These are phyloP conservation scores for Coprinellus aureogranulatus DNA, from an alignment of 768 basidiomycete genomes.

Conservation along the genomic window DNA sequence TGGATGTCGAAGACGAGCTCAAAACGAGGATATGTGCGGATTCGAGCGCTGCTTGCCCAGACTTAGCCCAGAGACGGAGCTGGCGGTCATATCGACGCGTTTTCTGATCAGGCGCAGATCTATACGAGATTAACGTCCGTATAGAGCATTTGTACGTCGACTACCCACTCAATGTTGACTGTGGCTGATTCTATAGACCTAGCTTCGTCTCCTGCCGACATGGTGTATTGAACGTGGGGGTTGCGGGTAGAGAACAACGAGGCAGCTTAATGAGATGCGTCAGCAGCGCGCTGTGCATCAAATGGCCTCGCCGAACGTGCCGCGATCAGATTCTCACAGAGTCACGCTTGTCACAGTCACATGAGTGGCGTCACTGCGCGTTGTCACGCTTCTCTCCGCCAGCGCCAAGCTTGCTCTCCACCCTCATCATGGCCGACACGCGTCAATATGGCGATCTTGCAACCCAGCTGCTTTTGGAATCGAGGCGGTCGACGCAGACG, in stretches of 20 bases:
- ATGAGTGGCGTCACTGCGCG: background rate
- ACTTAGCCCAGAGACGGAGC: slow-evolving; percentile 90
- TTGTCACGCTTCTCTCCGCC: background rate
- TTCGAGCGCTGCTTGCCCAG: slow-evolving; percentile 89
- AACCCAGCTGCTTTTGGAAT: slow-evolving; percentile 83
- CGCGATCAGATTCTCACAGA: no score
- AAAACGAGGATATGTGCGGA: slow-evolving; percentile 78
- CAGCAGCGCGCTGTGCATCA: no score
- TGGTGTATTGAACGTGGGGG: background rate
- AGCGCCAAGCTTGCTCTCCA: background rate
- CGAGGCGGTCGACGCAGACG: slow-evolving; percentile 79
- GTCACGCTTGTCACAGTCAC: no score
- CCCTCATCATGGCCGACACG: slow-evolving; percentile 45
- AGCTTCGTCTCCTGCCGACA: slow-evolving; percentile 1
- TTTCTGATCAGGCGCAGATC: slow-evolving; percentile 77
- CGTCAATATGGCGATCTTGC: slow-evolving; percentile 83
- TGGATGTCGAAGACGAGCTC: slow-evolving; percentile 78
- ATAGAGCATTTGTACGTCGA: background rate
- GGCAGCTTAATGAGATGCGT: no score
- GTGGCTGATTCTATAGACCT: slow-evolving; percentile 28
- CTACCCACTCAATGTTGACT: slow-evolving; percentile 25
- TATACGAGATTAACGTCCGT: slow-evolving; percentile 21
- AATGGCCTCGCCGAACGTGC: no score
- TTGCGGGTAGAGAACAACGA: background rate
- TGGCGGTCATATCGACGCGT: slow-evolving; percentile 94